These are phyloP conservation scores for Metschnikowia drakensbergensis DNA, from an alignment of 805 yeast genomes.

Conservation along the genomic window DNA sequence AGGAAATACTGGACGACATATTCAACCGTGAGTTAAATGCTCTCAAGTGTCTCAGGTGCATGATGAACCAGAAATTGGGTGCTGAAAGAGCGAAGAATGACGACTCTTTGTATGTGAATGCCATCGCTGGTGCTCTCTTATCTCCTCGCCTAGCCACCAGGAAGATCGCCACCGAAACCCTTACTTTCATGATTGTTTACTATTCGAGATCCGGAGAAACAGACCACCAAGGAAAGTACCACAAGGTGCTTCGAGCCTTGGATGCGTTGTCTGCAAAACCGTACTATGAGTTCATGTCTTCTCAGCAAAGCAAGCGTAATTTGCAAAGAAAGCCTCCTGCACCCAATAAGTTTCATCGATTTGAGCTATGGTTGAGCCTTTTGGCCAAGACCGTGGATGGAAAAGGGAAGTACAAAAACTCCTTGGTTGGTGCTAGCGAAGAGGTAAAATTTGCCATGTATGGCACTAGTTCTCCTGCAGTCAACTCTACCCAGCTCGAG, in stretches of 20 bases:
- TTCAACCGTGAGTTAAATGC: constrained; percentile 71
- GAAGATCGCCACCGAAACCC: constrained; percentile 73
- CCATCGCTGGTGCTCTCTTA: constrained; percentile 67
- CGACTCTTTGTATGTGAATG: constrained; percentile 44
- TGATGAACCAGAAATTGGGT: constrained; percentile 62
- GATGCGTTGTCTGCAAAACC: constrained; percentile 41
- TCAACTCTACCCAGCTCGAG: constrained; percentile 46
- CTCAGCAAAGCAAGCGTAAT: constrained; percentile 21
- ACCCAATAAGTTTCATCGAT: constrained; percentile 42
- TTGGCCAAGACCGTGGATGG: constrained; percentile 74
- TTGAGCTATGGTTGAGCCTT: constrained; percentile 67
- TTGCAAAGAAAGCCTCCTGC: constrained; percentile 36
- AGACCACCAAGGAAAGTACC: constrained; percentile 44
- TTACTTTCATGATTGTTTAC: constrained; percentile 46
- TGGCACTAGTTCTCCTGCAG: constrained; percentile 32
- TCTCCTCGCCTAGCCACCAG: constrained; percentile 76
- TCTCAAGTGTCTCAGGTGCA: constrained; percentile 72
- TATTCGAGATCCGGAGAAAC: constrained; percentile 25
- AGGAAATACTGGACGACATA: constrained; percentile 45
- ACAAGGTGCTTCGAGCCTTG: constrained; percentile 52
- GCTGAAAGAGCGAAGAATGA: constrained; percentile 53
- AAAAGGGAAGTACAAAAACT: constrained; percentile 78
- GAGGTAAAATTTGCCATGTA: constrained; percentile 48
- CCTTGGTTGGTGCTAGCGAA: constrained; percentile 87
- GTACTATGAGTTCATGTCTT: constrained; percentile 32